Base-by-base conservation (phyloP, 495 filamentous ascomycete genomes). In the Penicillium maclennaniae region DNA sequence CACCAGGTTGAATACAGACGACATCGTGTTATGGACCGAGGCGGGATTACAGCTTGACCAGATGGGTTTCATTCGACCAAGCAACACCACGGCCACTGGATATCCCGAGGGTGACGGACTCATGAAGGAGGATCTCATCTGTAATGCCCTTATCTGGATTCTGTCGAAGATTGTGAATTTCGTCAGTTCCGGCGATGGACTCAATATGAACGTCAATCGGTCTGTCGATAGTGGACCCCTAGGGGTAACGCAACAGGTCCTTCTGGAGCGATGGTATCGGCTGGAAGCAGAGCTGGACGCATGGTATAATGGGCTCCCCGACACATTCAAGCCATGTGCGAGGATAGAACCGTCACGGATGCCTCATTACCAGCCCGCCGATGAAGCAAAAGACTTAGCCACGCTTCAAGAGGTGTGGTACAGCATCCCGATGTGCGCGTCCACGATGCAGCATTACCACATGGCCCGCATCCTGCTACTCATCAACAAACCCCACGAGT, bases 371-470 rank as follows among this genome's bases (percentile, higher is more conserved):
- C 26, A 63, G 40, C 37, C 61, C 14, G 23, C 52, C 49, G 52
- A 65, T 46, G 66, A 69, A 43, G 52, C 45, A 21, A 66, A 66
- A 31, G 70, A 73, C 17, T 50, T 62, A 25, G 46, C 58, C 23
- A 66, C 75, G 0, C 72, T 87, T 46, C 73, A 78, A 2, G 83
- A 85, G 64, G 71, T 82, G 17, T 87, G 83, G 83, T 79, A 80
- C 58, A 82, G 79, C 53, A 71, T 82, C 3, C 77, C 82, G 3
- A 83, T 85, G 76, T 85, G 81, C 67, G 79, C 77, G 1, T 82
- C 81, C 5, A 79, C 79, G 9, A 84, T 85, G 80, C 83, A 85
- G 60, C 75, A 75, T 53, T 87, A 83, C 58, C 82, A 87, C 57
- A 83, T 87, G 77, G 79, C 80, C 0, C 80, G 79, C 41, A 83